Evolutionary conservation across 169 alveolate species (phyloP).

Genomic region (Plasmodium vivax): DNA sequence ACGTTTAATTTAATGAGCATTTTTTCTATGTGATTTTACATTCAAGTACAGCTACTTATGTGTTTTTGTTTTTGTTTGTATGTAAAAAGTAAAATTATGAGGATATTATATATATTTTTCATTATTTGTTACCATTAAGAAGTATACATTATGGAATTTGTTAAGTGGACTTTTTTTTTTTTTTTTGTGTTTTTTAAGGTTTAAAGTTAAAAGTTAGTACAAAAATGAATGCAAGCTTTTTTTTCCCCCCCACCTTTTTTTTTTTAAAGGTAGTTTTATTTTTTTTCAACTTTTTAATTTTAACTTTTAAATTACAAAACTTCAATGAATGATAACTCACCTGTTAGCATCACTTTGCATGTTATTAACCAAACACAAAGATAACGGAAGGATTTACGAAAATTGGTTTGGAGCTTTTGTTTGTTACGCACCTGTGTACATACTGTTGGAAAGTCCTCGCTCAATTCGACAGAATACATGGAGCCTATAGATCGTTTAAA

Average conservation of each 20-base stretch:
- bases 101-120: background rate
- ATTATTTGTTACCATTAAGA: background rate
- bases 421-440: background rate
- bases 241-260: background rate
- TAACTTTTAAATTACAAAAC: background rate
- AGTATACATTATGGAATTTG: conserved; percentile 1
- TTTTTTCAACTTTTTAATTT: background rate
- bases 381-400: background rate
- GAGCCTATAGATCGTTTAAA: conserved; percentile 32
- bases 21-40: conserved; percentile 6
- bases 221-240: background rate
- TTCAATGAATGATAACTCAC: background rate
- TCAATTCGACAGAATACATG: conserved; percentile 22
- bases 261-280: background rate
- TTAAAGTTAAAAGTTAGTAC: conserved; percentile 5
- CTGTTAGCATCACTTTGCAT: background rate
- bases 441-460: background rate
- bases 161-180: conserved; percentile 14
- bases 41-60: background rate
- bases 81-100: conserved; percentile 20
- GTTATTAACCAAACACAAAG: background rate
- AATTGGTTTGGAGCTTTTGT: background rate
- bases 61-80: conserved; percentile 1
- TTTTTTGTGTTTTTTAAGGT: conserved; percentile 2
- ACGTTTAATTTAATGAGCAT: background rate